Percentiles rank a stretch among this genome's conserved stretches.
phyloP scores from a whole-genome alignment of 164 flowering plant genomes.

The Vitis labrusca region DNA sequence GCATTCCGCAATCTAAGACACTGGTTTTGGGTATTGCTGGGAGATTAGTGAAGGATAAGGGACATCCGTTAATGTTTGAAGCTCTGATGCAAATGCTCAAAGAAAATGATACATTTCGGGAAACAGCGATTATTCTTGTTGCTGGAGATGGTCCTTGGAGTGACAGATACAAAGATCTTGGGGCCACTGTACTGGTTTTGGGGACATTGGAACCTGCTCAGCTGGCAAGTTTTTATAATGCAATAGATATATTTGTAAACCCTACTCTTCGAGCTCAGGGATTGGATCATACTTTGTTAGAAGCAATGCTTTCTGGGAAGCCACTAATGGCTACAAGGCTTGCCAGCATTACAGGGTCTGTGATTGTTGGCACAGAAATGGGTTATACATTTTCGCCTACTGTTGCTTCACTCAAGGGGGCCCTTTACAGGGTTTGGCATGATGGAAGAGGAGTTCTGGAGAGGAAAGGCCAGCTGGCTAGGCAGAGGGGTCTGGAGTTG shows the following conservation, averaged over 20 bases:
- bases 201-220: conserved; percentile 65
- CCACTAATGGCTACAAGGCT: conserved; percentile 74
- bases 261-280: conserved; percentile 88
- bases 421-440: conserved; percentile 38
- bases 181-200: conserved; percentile 51
- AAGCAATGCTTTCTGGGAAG: conserved; percentile 71
- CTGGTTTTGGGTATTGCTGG: conserved; percentile 75
- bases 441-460: conserved; percentile 47
- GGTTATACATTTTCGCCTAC: conserved; percentile 69
- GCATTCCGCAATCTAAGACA: conserved; percentile 32
- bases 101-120: conserved; percentile 35
- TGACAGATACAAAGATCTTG: conserved; percentile 53
- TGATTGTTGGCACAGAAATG: conserved; percentile 47
- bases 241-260: conserved; percentile 64
- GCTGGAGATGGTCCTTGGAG: conserved; percentile 91
- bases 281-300: conserved; percentile 69
- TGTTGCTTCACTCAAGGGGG: conserved; percentile 46
- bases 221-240: conserved; percentile 61
- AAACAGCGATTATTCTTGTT: conserved; percentile 42
- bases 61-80: conserved; percentile 74
- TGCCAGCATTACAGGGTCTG: conserved; percentile 71
- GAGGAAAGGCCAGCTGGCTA: conserved; percentile 48
- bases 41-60: conserved; percentile 80
- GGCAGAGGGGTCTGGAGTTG: conserved; percentile 50
- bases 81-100: conserved; percentile 55